Conservation (phyloP, 148 eudicot genomes). For the Spergularia marina region DNA sequence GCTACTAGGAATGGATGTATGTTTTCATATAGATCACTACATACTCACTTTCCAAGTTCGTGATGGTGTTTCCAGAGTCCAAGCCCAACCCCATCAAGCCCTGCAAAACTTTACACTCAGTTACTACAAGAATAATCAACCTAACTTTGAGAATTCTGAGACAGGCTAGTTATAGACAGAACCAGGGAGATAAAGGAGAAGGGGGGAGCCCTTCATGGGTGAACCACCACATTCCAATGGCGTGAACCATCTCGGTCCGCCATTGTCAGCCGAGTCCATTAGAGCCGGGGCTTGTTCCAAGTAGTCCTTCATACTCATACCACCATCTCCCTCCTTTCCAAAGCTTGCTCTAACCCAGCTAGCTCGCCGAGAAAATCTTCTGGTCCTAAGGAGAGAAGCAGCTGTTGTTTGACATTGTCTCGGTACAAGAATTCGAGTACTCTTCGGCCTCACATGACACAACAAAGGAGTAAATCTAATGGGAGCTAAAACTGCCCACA, state of each 20-base stretch:
- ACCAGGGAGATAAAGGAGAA: slow-evolving; percentile 6
- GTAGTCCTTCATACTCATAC: neutral
- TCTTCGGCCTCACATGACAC: neutral
- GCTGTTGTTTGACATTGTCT: neutral
- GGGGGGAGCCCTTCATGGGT: neutral
- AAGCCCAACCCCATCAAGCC: slow-evolving; percentile 2
- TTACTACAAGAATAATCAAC: neutral
- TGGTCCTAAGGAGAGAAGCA: neutral
- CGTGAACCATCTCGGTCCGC: neutral
- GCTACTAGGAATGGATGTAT: too few species aligned
- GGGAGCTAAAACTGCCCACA: neutral
- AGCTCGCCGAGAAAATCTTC: neutral
- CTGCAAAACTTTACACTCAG: neutral
- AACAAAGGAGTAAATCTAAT: neutral
- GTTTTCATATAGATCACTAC: neutral
- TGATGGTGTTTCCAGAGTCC: slow-evolving; percentile 3
- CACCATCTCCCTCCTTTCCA: neutral
- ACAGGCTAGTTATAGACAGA: neutral
- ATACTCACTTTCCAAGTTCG: slow-evolving; percentile 4
- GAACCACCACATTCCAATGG: slow-evolving; percentile 7
- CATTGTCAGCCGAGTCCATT: neutral
- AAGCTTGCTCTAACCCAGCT: neutral
- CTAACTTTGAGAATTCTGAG: neutral
- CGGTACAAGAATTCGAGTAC: neutral
- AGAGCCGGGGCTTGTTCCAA: neutral